These are phyloP conservation scores for Vinca major DNA, from an alignment of 305 asterid genomes.

Conservation along the genomic window DNA sequence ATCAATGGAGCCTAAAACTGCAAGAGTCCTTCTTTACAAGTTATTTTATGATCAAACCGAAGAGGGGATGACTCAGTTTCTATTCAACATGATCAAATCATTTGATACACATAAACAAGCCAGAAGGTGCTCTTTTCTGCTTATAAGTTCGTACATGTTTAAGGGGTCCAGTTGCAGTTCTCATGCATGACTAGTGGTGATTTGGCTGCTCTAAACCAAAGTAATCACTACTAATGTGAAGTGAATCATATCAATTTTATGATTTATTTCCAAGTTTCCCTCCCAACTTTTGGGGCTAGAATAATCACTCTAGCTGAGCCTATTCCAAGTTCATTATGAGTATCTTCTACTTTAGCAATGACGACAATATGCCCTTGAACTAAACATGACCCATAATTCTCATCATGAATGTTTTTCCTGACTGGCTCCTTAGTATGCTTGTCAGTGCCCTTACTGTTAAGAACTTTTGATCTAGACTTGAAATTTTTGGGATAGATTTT, in stretches of 20 bases:
- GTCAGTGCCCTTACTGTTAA: not conserved
- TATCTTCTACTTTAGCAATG: not conserved
- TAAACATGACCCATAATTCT: no score
- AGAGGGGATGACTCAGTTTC: conserved; percentile 88
- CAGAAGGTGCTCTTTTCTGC: conserved; percentile 51
- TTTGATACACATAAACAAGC: conserved; percentile 83
- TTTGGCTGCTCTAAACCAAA: conserved; percentile 14
- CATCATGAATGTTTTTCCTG: not conserved
- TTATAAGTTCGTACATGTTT: not conserved
- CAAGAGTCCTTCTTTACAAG: conserved; percentile 90
- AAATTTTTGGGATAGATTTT: no score
- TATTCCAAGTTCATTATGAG: not conserved
- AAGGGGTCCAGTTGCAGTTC: conserved; percentile 1
- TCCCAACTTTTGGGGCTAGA: not conserved
- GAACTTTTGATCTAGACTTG: not conserved
- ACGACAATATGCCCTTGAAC: not conserved
- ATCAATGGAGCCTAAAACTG: conserved; percentile 82
- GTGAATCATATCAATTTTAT: not conserved
- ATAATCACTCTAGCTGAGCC: not conserved
- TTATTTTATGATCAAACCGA: conserved; percentile 98
- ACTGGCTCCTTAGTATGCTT: not conserved
- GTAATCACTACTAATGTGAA: not conserved
- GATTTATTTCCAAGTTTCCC: not conserved
- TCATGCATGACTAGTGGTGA: conserved; percentile 3
- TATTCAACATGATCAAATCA: conserved; percentile 76